Evolutionary conservation across 2,329 filamentous ascomycete species (phyloP).

Genomic region (Aureobasidium sp.): DNA sequence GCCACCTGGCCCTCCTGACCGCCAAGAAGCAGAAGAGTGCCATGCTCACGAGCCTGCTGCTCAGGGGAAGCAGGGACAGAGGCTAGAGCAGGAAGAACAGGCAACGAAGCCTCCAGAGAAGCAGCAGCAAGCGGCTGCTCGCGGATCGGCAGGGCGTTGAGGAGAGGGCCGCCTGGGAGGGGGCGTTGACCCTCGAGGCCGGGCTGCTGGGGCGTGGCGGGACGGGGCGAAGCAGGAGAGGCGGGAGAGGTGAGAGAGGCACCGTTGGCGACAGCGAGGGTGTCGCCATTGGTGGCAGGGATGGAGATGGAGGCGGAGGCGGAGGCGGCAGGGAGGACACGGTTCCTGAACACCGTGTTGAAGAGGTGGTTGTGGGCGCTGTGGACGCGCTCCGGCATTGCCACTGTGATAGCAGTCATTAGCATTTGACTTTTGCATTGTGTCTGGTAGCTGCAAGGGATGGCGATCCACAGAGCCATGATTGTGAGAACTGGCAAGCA

Average conservation of each 20-base stretch:
- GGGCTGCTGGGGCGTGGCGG: not conserved
- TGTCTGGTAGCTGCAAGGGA: not conserved
- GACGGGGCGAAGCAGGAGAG: not conserved
- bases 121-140: not conserved
- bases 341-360: not conserved
- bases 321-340: not conserved
- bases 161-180: not conserved
- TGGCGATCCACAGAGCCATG: not conserved
- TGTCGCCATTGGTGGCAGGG: not conserved
- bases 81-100: not conserved
- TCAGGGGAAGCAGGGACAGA: not conserved
- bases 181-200: not conserved
- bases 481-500: not conserved
- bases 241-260: not conserved
- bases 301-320: not conserved
- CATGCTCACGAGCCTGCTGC: not conserved
- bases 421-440: not conserved
- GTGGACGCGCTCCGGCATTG: not conserved
- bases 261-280: not conserved
- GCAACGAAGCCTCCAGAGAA: not conserved
- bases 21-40: not conserved
- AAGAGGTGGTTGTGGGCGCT: not conserved
- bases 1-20: not conserved
- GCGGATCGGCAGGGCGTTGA: not conserved
- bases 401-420: not conserved